Percentiles rank a stretch among this genome's conserved stretches.
Evolutionary conservation across 805 yeast species (phyloP).

Genomic region (Kuraishia cidri): DNA sequence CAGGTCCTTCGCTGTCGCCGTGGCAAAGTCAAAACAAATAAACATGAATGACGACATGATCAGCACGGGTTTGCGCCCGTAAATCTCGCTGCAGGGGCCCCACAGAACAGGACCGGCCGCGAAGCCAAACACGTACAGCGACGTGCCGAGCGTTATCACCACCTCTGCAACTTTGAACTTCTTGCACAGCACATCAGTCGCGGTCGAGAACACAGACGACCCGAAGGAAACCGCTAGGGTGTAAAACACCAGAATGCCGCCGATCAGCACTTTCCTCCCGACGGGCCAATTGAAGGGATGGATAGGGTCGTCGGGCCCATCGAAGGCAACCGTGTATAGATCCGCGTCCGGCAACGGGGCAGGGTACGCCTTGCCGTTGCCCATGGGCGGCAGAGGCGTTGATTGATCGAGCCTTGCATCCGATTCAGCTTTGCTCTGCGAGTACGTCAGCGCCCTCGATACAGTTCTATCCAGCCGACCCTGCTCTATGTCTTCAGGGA

Average conservation of each 20-base stretch:
- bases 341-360: constrained; percentile 46
- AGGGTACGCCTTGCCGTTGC: constrained; percentile 57
- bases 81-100: constrained; percentile 50
- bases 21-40: constrained; percentile 35
- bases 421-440: no score
- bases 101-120: constrained; percentile 61
- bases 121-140: constrained; percentile 56
- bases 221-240: constrained; percentile 59
- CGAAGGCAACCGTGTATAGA: constrained; percentile 58
- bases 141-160: constrained; percentile 41
- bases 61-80: constrained; percentile 32
- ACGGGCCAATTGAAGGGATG: constrained; percentile 77
- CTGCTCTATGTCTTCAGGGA: constrained; percentile 1
- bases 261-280: constrained; percentile 30
- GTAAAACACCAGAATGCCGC: constrained; percentile 34
- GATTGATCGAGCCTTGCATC: no score
- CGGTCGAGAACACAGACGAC: constrained; percentile 74
- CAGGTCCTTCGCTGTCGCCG: constrained; percentile 39
- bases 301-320: constrained; percentile 71
- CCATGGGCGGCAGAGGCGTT: constrained; percentile 54
- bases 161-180: constrained; percentile 33
- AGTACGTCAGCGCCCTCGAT: no score
- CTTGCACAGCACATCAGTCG: not conserved
- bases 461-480: no score
- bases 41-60: constrained; percentile 29